Conservation (phyloP, 495 filamentous ascomycete species). For the Pyronema domesticum region DNA sequence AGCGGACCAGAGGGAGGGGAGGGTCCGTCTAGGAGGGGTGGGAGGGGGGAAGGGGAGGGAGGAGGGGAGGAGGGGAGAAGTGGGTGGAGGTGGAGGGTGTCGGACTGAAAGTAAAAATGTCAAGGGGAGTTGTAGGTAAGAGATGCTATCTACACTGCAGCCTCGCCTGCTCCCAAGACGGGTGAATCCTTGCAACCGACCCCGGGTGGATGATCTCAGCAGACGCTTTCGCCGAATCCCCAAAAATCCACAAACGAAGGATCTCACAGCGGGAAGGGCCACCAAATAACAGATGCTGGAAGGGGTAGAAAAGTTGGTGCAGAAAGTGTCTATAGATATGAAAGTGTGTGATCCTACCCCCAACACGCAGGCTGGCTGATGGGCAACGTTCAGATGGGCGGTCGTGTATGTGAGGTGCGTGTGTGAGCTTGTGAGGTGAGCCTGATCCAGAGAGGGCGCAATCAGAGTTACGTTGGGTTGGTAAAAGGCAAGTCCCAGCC, state of each 20-base stretch:
- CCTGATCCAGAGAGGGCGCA: neutral
- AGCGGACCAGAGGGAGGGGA: neutral
- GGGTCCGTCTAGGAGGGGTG: constrained; percentile 6
- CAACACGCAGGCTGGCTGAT: too few relatives aligned
- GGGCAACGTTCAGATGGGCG: too few relatives aligned
- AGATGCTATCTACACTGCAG: neutral
- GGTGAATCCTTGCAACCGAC: too few relatives aligned
- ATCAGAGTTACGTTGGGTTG: neutral
- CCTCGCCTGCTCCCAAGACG: too few relatives aligned
- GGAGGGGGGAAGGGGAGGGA: neutral
- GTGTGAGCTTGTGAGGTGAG: neutral
- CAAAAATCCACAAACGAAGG: too few relatives aligned
- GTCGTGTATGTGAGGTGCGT: neutral
- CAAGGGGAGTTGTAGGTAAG: neutral
- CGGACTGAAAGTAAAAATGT: neutral
- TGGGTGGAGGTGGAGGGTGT: constrained; percentile 11
- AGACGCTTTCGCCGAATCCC: too few relatives aligned
- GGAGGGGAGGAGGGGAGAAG: neutral
- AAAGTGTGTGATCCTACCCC: too few relatives aligned
- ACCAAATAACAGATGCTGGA: too few relatives aligned
- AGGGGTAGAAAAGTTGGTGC: too few relatives aligned
- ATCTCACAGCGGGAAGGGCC: too few relatives aligned
- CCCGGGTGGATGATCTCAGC: too few relatives aligned
- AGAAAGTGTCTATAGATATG: too few relatives aligned
- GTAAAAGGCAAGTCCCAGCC: neutral